Conservation (phyloP, 108 stramenopile species). For the Cyclotella sp. region DNA sequence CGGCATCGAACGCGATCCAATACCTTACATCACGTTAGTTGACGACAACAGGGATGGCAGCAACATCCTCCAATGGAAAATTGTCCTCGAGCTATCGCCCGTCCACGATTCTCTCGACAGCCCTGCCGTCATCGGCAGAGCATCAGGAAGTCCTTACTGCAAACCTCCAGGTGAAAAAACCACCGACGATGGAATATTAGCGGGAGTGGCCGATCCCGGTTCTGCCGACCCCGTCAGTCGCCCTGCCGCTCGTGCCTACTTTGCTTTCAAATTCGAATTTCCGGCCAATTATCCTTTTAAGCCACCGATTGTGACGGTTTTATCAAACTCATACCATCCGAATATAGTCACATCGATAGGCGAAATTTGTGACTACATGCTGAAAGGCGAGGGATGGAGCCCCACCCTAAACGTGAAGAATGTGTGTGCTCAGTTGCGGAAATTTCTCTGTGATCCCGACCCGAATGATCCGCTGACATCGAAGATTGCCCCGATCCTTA, state of each 20-base stretch:
- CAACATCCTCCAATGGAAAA: conserved; percentile 45
- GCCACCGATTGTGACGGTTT: conserved; percentile 74
- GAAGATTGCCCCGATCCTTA: conserved; percentile 39
- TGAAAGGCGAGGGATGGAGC: conserved; percentile 74
- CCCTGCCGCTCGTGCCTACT: conserved; percentile 29
- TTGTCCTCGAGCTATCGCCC: conserved; percentile 44
- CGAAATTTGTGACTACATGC: conserved; percentile 74
- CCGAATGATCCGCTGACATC: conserved; percentile 55
- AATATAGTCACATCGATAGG: conserved; percentile 76
- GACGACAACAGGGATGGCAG: conserved; percentile 30
- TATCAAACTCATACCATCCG: conserved; percentile 77
- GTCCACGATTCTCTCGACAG: conserved; percentile 40
- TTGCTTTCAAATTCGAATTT: no score
- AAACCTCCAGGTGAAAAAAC: conserved; percentile 7
- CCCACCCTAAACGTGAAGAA: conserved; percentile 57
- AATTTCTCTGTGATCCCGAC: conserved; percentile 52
- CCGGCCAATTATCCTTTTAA: conserved; percentile 67
- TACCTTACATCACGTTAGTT: no score
- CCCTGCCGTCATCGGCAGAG: conserved; percentile 28
- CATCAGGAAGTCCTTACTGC: no score
- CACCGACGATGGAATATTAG: conserved; percentile 24
- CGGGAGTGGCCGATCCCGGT: conserved; percentile 20
- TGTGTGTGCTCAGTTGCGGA: conserved; percentile 36
- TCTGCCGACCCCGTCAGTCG: no score
- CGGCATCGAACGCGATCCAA: conserved; percentile 47